phyloP scores from a whole-genome alignment of 805 yeast species.

The Monosporozyma aquatica region DNA sequence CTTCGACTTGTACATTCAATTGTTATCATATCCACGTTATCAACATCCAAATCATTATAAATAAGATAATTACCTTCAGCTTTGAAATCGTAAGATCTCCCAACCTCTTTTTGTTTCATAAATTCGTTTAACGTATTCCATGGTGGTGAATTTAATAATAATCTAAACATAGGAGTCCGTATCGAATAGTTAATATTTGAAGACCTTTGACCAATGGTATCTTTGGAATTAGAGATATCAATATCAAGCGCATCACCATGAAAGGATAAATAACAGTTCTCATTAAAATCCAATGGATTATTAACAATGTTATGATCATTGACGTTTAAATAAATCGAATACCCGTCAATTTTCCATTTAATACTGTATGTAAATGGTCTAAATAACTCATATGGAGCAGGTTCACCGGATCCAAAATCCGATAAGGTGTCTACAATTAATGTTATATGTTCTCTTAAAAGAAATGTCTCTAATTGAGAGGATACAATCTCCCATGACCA shows the following conservation, averaged over 20 bases:
- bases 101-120: slow-evolving; percentile 52
- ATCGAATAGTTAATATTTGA: slow-evolving; percentile 44
- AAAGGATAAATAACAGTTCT: slow-evolving; percentile 67
- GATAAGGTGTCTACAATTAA: slow-evolving; percentile 59
- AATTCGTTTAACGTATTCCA: slow-evolving; percentile 86
- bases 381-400: slow-evolving; percentile 64
- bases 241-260: slow-evolving; percentile 49
- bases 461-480: slow-evolving; percentile 45
- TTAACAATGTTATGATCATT: slow-evolving; percentile 85
- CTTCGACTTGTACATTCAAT: slow-evolving; percentile 58
- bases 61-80: slow-evolving; percentile 60
- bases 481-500: slow-evolving; percentile 59
- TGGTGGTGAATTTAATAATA: slow-evolving; percentile 70
- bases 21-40: slow-evolving; percentile 58
- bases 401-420: slow-evolving; percentile 70
- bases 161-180: slow-evolving; percentile 48
- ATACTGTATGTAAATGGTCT: slow-evolving; percentile 60
- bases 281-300: slow-evolving; percentile 76
- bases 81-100: slow-evolving; percentile 53
- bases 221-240: slow-evolving; percentile 48
- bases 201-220: slow-evolving; percentile 42
- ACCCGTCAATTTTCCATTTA: slow-evolving; percentile 50
- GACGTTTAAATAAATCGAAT: slow-evolving; percentile 61
- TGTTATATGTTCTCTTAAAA: slow-evolving; percentile 75
- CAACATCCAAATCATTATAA: slow-evolving; percentile 48